Base-by-base conservation (phyloP, 768 basidiomycete genomes). In the Russula compacta region DNA sequence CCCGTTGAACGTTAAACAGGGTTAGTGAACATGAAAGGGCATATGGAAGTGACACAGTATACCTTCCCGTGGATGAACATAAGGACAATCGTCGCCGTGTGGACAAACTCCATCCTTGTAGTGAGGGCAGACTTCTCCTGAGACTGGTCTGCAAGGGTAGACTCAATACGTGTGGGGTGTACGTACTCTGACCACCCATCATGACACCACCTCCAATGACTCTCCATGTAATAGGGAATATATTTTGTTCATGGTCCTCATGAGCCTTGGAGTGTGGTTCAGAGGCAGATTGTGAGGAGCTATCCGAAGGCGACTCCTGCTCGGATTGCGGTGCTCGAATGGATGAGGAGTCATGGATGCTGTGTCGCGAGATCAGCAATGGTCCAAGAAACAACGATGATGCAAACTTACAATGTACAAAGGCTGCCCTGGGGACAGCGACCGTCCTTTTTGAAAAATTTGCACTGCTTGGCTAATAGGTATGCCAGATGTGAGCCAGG, bases 131-230 rank as follows among this genome's bases (percentile, higher is more conserved):
- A 68, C 46, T 38, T 69, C 63, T 5, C 72, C 72, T 73, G 39
- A 9, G 19, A 61, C 35, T 14, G 21, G 48, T 57, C 39, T 10
- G 35, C 10, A 7, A 53, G 11, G 48, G 29, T 12, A 33, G n/a
- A 35, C 8, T 19, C 42, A 56, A 38, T 17, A 53, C 36, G 47
- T 15, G 42, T 11, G 33, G 29, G 43, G 9, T 42, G 15, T 48
- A 61, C 70, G 43, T 58, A 71, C 72, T 66, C 39, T 55, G 64
- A 12, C 71, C 81, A 61, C 78, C 79, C 77, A 89, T 78, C 71
- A 81, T 77, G n/a, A 89, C 87, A 3, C 87, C 87, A 14, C 87
- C 87, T 0, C 87, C 86, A 53, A 89, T 85, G 12, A 89, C 86
- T 46, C 87, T 78, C 87, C 87, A 89, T 4, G 80, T 77, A 49